Base-by-base conservation (phyloP, 2,329 filamentous ascomycete species). In the Pseudocercospora musae region DNA sequence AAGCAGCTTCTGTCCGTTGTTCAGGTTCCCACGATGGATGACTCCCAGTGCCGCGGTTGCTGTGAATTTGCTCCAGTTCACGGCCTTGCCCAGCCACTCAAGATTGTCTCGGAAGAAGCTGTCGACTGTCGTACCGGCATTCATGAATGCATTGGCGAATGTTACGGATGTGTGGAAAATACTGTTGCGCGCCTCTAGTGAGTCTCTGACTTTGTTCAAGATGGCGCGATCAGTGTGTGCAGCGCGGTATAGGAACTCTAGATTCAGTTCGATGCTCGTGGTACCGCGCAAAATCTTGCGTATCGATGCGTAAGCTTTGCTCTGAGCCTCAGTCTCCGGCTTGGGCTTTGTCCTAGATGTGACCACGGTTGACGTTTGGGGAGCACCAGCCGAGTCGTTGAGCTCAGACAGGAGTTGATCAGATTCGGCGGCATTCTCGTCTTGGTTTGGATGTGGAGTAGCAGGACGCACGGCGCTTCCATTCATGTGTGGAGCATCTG, bases 11-110 rank as follows among this genome's bases (percentile, higher is more conserved):
- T 92, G 88, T 1, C 93, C 95, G 73, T 99, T 94, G 23, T 89
- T 90, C 62, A 99, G 83, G 77, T 99, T 99, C 60, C 95, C 95
- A 50, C 92, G 89, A 77, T 99, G 95, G 66, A 99, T 97, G 57
- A 98, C 95, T 76, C 95, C 95, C 5, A 99, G 82, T 7, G 95
- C 95, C 60, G 95, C 95, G 4, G 95, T 99, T 13, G 95, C 95
- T 0, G 95, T 97, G 76, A 99, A 99, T 76, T 99, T 99, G 64
- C 93, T 97, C 95, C 95, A 99, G 80, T 99, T 99, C 53, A 98
- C 92, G 25, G 95, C 95, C 81, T 98, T 99, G 64, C 94, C 93
- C 3, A 99, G 81, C 95, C 95, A 99, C 69, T 99, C 95, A 23
- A 99, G 80, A 75, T 99, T 99, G 73, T 98, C 92, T 7, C 96